These are phyloP conservation scores for Massariosphaeria phaeospora DNA, from an alignment of 495 filamentous ascomycete genomes.

Conservation along the genomic window DNA sequence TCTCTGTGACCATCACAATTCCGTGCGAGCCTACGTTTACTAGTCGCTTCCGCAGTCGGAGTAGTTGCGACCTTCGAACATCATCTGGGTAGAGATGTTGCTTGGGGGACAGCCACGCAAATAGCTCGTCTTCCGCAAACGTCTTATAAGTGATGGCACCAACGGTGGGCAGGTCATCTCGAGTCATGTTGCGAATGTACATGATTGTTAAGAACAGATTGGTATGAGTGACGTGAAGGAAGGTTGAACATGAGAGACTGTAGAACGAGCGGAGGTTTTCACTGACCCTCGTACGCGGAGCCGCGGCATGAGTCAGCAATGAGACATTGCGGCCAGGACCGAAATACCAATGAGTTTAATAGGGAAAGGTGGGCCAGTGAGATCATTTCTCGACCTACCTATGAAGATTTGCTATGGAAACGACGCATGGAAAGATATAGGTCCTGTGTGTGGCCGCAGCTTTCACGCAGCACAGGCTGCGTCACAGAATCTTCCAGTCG, in stretches of 20 bases:
- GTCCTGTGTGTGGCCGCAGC: no score
- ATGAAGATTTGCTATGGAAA: no score
- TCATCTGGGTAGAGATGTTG: slow-evolving; percentile 23
- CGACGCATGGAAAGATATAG: no score
- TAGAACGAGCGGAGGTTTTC: no score
- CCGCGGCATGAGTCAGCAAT: no score
- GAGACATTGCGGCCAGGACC: no score
- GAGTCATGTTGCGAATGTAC: slow-evolving; percentile 7
- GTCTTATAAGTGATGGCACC: slow-evolving; percentile 3
- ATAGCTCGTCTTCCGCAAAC: slow-evolving; percentile 15
- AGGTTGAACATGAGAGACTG: background rate
- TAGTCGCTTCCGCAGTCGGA: slow-evolving; percentile 21
- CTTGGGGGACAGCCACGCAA: slow-evolving; percentile 14
- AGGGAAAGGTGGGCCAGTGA: no score
- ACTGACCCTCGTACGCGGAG: no score
- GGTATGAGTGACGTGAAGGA: background rate
- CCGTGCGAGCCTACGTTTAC: slow-evolving; percentile 15
- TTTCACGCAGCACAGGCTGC: no score
- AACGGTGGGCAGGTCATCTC: slow-evolving; percentile 8
- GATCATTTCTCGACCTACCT: no score
- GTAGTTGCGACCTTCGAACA: slow-evolving; percentile 14
- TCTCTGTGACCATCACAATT: slow-evolving; percentile 21
- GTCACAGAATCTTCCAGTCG: no score
- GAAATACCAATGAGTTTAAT: no score
- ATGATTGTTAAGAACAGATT: background rate